Evolutionary conservation across 257 asterid species (phyloP).

Genomic region (Parsonsia alboflavescens): DNA sequence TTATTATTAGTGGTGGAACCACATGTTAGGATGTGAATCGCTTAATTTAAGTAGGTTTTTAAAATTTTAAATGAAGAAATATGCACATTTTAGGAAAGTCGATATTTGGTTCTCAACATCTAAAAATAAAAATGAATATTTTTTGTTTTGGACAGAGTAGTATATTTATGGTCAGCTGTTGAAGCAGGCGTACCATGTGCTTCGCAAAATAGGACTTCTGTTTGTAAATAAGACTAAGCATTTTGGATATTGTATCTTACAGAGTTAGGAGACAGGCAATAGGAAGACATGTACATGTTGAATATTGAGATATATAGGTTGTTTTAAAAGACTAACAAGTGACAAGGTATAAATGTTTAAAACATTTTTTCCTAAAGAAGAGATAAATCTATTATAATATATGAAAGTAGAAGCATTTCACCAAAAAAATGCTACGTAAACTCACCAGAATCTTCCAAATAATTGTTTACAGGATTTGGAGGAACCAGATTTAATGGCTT

Average conservation of each 20-base stretch:
- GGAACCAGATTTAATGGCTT: no score
- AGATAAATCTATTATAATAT: no score
- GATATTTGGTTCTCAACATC: no score
- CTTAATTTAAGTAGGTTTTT: not conserved
- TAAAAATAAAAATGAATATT: not conserved
- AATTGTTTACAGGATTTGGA: no score
- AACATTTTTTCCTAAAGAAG: not conserved
- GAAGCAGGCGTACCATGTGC: not conserved
- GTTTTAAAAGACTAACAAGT: not conserved
- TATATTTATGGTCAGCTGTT: not conserved
- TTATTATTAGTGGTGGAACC: not conserved
- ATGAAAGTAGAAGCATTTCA: no score
- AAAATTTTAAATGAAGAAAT: no score
- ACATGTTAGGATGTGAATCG: not conserved
- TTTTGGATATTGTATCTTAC: not conserved
- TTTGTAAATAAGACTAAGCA: not conserved
- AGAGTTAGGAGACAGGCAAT: not conserved
- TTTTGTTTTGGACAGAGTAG: not conserved
- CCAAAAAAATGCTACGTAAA: no score
- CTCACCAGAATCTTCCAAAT: no score
- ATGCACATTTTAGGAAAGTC: not conserved
- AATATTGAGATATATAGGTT: not conserved
- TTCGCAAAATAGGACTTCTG: not conserved
- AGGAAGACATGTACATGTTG: not conserved
- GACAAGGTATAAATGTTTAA: not conserved